Conservation (phyloP, 495 filamentous ascomycete genomes). For the Beverwykella pulmonaria region DNA sequence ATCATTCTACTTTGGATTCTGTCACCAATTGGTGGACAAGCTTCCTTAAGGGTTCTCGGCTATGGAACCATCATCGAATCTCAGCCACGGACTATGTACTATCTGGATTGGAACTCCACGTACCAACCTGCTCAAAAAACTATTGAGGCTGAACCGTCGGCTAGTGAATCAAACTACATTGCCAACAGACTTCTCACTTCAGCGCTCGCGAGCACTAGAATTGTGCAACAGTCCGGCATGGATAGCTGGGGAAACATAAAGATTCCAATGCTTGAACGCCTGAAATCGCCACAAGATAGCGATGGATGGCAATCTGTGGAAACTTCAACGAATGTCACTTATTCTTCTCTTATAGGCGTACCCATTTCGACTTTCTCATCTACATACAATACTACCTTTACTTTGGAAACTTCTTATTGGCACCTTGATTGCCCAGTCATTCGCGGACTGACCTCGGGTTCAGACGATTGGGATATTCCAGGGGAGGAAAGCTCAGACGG, state of each 20-base stretch:
- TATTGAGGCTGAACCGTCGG: not conserved
- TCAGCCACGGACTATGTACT: conserved; percentile 13
- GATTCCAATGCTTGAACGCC: conserved; percentile 31
- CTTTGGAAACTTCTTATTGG: conserved; percentile 34
- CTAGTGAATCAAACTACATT: not conserved
- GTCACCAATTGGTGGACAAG: conserved; percentile 33
- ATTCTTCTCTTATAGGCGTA: conserved; percentile 30
- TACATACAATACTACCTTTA: conserved; percentile 20
- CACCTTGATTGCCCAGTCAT: conserved; percentile 20
- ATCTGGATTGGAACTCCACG: conserved; percentile 12
- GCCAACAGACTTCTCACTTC: not conserved
- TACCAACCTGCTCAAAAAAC: not conserved
- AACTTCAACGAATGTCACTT: not conserved
- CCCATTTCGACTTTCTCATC: conserved; percentile 6
- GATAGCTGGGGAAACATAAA: conserved; percentile 38
- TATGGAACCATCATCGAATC: conserved; percentile 1
- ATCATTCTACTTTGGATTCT: conserved; percentile 29
- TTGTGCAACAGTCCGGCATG: conserved; percentile 6
- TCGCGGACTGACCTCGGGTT: not conserved
- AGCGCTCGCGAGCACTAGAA: not conserved
- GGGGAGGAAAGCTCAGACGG: not conserved
- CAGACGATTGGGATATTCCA: not conserved
- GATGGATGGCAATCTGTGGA: conserved; percentile 24
- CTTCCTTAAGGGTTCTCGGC: conserved; percentile 28
- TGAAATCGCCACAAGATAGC: conserved; percentile 1